Base-by-base conservation (phyloP, 2,329 filamentous ascomycete genomes). In the Aspergillus sp. region DNA sequence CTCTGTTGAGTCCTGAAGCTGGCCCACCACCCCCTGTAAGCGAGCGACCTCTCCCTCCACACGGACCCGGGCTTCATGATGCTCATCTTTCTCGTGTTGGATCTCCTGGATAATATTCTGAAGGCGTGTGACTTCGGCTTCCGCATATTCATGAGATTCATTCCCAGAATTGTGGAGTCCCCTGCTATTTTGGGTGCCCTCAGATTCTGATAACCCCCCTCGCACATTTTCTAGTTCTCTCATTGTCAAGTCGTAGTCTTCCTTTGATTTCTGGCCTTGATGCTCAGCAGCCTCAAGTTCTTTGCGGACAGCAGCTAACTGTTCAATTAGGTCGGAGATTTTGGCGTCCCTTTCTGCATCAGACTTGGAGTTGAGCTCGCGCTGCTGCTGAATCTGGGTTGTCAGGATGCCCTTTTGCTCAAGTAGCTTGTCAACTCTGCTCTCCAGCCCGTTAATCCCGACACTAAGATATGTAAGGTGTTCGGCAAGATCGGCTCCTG, bases 311-410 rank as follows among this genome's bases (percentile, higher is more conserved):
- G 87, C 83, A 19, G 84, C 81, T 64, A 81, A 62, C 63, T 82
- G 73, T 56, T 77, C 75, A 8, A 73, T 75, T 52, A 82, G 64
- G 34, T 80, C 74, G 27, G 72, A 72, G 40, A 81, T 77, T 57
- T 79, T 76, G 17, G 75, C 74, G 64, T 82, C 79, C 49, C 82
- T 79, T 64, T 83, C 75, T 13, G 79, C 80, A 65, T 96, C 91
- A 1, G 91, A 92, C 69, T 93, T 93, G 77, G 83, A 92, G 76
- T 96, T 96, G 57, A 97, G 83, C 69, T 96, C 91, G 58, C 93
- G 89, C 75, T 98, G 93, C 72, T 98, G 93, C 77, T 96, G 93
- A 68, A 97, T 93, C 73, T 98, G 93, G 44, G 92, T 86, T 68
- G 93, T 89, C 8, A 98, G 82, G 20, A 96, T 93, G 49, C 86